Evolutionary conservation across 768 basidiomycete species (phyloP), one percentile per base, ranked within the genome.

Genomic region (Auricularia sp.): DNA sequence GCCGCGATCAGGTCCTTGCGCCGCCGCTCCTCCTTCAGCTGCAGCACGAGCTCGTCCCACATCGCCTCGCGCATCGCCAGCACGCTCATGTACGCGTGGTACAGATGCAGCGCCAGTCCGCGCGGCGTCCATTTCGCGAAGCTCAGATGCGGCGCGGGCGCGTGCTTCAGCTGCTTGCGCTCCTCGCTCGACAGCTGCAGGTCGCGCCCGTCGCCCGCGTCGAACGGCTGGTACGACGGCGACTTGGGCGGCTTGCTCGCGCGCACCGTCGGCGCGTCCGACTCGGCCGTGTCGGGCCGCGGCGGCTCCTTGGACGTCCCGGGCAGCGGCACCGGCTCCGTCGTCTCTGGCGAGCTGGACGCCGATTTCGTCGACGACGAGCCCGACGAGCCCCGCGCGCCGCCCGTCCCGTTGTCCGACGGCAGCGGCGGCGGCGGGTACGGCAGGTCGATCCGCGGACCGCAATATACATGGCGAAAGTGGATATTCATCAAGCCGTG

Each of bases 21-120:
- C 13, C 34, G 24, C 11, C 14, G 29, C 34, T 29, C 29, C 14
- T 59, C 56, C 16, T 24, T 14, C 73, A 86, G 78, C 66, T 83
- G 80, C 67, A 85, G 82, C 68, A 82, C 81, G 61, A 89, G 77
- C 64, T 87, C 86, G 67, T 88, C 87, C 87, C 87, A 89, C 86
- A 89, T 87, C 35, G 86, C 82, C 70, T 89, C 88, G 72, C 86
- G 82, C 68, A 85, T 87, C 13, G 85, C 85, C 13, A 87, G 71
- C 7, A 89, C 83, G 21, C 75, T 73, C 68, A 84, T 82, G 66
- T 82, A 88, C n/a, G 83, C 81, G 67, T 80, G 78, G 69, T 87
- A 84, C 3, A 89, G 79, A 65, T 89, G 87, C 85, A 89, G 87
- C 0, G 86, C 86, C 35, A 87, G 78, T 1, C 85, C 85, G 54